Percentiles rank a stretch among this genome's conserved stretches.
phyloP scores from a whole-genome alignment of 2,329 filamentous ascomycete genomes.

The Colletotrichum tropicale region DNA sequence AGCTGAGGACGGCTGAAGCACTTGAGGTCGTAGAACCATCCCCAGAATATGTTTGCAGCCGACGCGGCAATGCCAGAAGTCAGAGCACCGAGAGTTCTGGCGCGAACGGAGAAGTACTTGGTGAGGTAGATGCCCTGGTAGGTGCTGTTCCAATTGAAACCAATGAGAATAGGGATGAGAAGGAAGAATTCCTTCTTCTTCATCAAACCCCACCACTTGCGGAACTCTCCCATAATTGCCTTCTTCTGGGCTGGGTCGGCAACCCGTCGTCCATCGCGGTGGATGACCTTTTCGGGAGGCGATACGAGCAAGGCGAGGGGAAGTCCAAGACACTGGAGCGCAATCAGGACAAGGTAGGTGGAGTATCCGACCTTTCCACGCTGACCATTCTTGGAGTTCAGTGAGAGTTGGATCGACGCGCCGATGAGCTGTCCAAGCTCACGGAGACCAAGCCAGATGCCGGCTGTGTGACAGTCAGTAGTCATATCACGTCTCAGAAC shows the following conservation, averaged over 20 bases:
- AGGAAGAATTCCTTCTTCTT: constrained; percentile 49
- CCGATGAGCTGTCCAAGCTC: constrained; percentile 59
- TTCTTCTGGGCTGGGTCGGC: constrained; percentile 39
- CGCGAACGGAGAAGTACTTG: constrained; percentile 55
- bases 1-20: constrained; percentile 42
- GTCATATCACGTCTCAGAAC: rapidly evolving
- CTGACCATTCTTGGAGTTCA: constrained; percentile 48
- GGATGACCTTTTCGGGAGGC: constrained; percentile 48
- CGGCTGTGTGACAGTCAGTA: constrained; percentile 30
- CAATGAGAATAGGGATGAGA: constrained; percentile 51
- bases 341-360: constrained; percentile 44
- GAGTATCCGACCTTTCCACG: constrained; percentile 49
- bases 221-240: constrained; percentile 38
- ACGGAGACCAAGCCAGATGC: constrained; percentile 57
- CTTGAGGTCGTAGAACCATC: constrained; percentile 52
- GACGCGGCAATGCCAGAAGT: constrained; percentile 50
- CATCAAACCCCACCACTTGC: constrained; percentile 41
- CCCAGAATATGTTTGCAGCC: constrained; percentile 51
- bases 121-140: constrained; percentile 58
- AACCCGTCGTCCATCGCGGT: constrained; percentile 35
- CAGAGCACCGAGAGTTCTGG: constrained; percentile 49
- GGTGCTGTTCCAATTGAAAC: constrained; percentile 55
- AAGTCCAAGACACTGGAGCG: constrained; percentile 48
- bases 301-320: constrained; percentile 49
- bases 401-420: constrained; percentile 52